Evolutionary conservation across 208 protist species (phyloP), one percentile per base, ranked within the genome.

Genomic region (Paratrypanosoma confusum): DNA sequence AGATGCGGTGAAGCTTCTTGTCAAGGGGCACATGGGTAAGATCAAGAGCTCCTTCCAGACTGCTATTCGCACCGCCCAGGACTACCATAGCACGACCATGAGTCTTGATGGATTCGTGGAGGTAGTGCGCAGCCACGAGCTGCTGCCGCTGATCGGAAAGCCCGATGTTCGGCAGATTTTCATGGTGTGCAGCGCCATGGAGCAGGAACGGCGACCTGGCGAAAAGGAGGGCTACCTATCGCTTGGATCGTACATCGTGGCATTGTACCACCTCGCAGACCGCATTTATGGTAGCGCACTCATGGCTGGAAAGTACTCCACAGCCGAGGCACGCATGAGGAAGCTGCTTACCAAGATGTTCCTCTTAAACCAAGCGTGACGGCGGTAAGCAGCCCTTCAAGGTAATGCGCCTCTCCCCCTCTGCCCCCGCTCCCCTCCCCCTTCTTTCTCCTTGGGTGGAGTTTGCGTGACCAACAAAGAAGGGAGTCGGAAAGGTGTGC

Each of bases 271-370:
- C 36, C 40, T 85, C 13, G 68, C 71, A 0, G 71, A 85, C 31
- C 16, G 25, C 22, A 61, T 85, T 31, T 85, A 85, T 49, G 64
- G 64, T 21, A 50, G 42, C 37, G 6, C 61, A 8, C 16, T 45
- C 10, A 54, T 79, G 38, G 57, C 26, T 20, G 47, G 55, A 20
- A 71, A 57, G 37, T 81, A 71, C 52, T 50, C 71, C 0, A 79
- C 61, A 11, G 54, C 65, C 6, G 54, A 48, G 16, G 33, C 68
- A 1, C 61, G 71, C 21, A 34, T 76, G n/a, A 41, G 52, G 25
- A 81, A 79, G 46, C 65, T 85, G 13, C 47, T 85, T 7, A 47
- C 72, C 1, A 81, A 76, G 45, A 81, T 81, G 71, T 79, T 73
- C 45, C 25, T 85, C 7, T 41, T 85, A 4, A 55, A 27, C 32